Percentiles rank a stretch among this genome's conserved stretches.
These are phyloP conservation scores for Nemania diffusa DNA, from an alignment of 2,329 filamentous ascomycete genomes.

Conservation along the genomic window DNA sequence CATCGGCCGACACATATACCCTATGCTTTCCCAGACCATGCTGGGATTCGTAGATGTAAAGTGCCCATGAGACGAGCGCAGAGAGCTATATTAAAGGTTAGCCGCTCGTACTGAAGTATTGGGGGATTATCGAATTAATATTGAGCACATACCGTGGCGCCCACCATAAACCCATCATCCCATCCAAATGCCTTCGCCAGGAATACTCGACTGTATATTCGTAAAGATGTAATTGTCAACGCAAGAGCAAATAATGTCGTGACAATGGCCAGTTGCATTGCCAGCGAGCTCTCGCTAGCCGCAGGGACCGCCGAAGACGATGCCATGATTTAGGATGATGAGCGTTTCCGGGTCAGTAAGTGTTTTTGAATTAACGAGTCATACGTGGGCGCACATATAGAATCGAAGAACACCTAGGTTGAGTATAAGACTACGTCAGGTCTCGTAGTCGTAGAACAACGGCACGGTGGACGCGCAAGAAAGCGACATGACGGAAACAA, in stretches of 20 bases:
- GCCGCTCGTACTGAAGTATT: not conserved
- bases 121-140: not conserved
- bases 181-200: slow-evolving; percentile 39
- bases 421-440: not conserved
- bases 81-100: slow-evolving; percentile 40
- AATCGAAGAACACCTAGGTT: not conserved
- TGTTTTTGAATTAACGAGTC: not conserved
- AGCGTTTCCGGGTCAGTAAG: not conserved
- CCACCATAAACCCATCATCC: slow-evolving; percentile 47
- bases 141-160: slow-evolving; percentile 42
- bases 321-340: slow-evolving; percentile 15
- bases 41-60: slow-evolving; percentile 56
- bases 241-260: slow-evolving; percentile 17
- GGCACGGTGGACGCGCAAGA: not conserved
- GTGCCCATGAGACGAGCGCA: slow-evolving; percentile 45
- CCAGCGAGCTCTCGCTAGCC: slow-evolving; percentile 24
- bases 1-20: slow-evolving; percentile 49
- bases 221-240: slow-evolving; percentile 19
- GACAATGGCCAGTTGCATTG: slow-evolving; percentile 20
- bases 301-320: not conserved
- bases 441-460: not conserved
- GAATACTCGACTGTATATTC: slow-evolving; percentile 29
- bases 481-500: slow-evolving; percentile 1
- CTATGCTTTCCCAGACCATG: slow-evolving; percentile 60
- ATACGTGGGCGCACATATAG: slow-evolving; percentile 1